phyloP scores from a whole-genome alignment of 495 filamentous ascomycete genomes.

The Cetradonia linearis region DNA sequence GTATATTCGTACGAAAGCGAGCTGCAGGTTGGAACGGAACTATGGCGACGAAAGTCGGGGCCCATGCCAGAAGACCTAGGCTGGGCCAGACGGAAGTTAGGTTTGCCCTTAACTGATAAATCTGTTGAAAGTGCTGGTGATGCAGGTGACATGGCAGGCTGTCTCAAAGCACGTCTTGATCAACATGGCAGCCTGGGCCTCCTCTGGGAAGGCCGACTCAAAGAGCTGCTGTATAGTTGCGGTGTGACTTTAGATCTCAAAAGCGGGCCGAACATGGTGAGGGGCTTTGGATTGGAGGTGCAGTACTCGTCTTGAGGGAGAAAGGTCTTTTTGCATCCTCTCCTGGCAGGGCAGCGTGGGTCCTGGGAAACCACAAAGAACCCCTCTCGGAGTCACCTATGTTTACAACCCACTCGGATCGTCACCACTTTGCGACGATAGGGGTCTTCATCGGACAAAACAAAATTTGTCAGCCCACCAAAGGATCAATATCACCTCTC shows the following conservation, averaged over 20 bases:
- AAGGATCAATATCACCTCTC: too few relatives aligned
- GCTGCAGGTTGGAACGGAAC: constrained; percentile 76
- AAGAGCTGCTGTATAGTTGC: constrained; percentile 84
- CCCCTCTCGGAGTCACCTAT: neutral
- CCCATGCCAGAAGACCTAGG: constrained; percentile 34
- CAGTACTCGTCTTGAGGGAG: constrained; percentile 67
- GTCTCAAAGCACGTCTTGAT: constrained; percentile 82
- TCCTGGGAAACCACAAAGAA: neutral
- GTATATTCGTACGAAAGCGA: constrained; percentile 97
- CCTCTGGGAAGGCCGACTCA: constrained; percentile 88
- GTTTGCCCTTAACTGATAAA: constrained; percentile 3
- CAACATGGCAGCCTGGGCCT: constrained; percentile 75
- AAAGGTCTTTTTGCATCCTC: neutral
- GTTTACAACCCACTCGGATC: neutral
- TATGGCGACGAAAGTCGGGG: constrained; percentile 60
- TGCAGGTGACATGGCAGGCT: constrained; percentile 62
- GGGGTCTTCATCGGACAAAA: neutral
- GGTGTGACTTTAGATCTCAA: constrained; percentile 70
- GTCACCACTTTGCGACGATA: neutral
- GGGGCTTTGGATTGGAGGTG: constrained; percentile 74
- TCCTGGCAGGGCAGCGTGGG: neutral
- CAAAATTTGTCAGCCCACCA: neutral
- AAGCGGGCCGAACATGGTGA: constrained; percentile 56
- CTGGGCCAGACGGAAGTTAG: constrained; percentile 17
- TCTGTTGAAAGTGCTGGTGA: constrained; percentile 15